Evolutionary conservation across 163 green algal species (phyloP).

Genomic region (Scenedesmus sp.): DNA sequence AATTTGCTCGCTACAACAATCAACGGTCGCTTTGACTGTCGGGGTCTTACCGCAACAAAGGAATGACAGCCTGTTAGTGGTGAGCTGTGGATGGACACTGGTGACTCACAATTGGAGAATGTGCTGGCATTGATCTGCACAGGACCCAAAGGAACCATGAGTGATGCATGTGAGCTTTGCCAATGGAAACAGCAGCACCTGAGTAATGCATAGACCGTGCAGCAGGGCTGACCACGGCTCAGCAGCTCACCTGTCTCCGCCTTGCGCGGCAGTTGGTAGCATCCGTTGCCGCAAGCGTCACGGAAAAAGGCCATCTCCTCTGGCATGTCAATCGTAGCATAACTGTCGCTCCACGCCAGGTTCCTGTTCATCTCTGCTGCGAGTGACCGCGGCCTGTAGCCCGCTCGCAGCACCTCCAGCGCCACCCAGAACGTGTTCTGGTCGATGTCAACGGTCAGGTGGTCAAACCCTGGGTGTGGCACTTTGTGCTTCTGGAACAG

Average conservation of each 20-base stretch:
- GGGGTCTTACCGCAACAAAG: too few relatives aligned
- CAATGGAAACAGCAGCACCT: too few relatives aligned
- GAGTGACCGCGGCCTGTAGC: constrained; percentile 35
- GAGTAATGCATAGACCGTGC: too few relatives aligned
- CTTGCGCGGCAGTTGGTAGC: neutral
- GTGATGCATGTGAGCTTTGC: too few relatives aligned
- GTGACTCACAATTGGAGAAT: too few relatives aligned
- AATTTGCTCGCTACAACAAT: too few relatives aligned
- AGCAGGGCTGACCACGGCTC: too few relatives aligned
- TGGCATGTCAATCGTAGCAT: neutral
- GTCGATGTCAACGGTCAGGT: constrained; percentile 54
- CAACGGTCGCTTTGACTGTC: too few relatives aligned
- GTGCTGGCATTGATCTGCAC: too few relatives aligned
- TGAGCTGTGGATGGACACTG: too few relatives aligned
- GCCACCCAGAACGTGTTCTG: constrained; percentile 57
- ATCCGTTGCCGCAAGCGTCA: neutral
- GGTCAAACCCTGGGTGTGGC: constrained; percentile 38
- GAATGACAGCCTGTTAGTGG: too few relatives aligned
- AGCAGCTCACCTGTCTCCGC: neutral
- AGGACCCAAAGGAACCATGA: too few relatives aligned
- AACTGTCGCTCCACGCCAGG: neutral
- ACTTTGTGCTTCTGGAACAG: constrained; percentile 16
- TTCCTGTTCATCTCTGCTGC: neutral
- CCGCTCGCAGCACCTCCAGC: constrained; percentile 27
- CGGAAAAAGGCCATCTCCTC: neutral